Conservation (phyloP, 805 yeast species). For the Barnettozyma botsteinii region DNA sequence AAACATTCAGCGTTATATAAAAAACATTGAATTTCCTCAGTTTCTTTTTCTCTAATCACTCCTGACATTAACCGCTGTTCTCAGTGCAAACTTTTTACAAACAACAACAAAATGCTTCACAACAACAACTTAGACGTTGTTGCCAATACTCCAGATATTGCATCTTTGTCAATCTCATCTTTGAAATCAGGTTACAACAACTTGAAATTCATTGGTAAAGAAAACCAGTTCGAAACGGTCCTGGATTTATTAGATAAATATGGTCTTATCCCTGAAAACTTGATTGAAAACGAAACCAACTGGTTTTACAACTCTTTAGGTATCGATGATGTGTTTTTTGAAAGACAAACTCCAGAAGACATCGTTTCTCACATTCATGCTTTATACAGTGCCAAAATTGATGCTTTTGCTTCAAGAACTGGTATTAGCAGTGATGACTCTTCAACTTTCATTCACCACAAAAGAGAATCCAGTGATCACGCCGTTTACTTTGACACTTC, state of each 20-base stretch:
- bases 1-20: too few relatives aligned
- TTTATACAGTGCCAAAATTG: constrained; percentile 86
- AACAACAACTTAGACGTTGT: constrained; percentile 4
- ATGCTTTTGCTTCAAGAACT: constrained; percentile 62
- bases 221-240: constrained; percentile 73
- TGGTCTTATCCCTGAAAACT: constrained; percentile 84
- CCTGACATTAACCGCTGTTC: too few relatives aligned
- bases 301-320: constrained; percentile 90
- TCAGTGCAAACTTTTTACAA: neutral
- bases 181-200: constrained; percentile 60
- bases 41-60: too few relatives aligned
- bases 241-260: constrained; percentile 73
- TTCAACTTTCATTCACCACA: constrained; percentile 64
- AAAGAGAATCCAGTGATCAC: constrained; percentile 74
- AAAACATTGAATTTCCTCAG: too few relatives aligned
- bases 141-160: constrained; percentile 31
- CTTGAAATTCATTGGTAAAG: constrained; percentile 73
- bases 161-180: constrained; percentile 37
- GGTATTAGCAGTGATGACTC: constrained; percentile 2
- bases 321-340: constrained; percentile 88
- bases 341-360: constrained; percentile 73
- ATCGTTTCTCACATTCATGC: constrained; percentile 84
- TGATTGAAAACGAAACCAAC: constrained; percentile 78
- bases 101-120: constrained; percentile 1
- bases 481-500: constrained; percentile 87